Conservation (phyloP, 768 basidiomycete species). For the Agaricus subrufescens region DNA sequence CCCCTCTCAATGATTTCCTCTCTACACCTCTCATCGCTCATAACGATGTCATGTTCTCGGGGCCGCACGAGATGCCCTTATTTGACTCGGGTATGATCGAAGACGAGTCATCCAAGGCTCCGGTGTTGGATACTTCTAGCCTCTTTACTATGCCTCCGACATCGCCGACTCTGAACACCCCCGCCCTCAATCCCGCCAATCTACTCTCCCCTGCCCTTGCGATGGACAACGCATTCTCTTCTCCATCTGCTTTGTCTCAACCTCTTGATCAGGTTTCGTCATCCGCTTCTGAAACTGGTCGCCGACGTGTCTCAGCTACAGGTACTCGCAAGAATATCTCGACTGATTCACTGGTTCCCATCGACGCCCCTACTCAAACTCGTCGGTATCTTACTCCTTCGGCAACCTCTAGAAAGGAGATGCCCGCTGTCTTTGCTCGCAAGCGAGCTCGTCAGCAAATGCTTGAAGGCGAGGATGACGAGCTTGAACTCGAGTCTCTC, state of each 20-base stretch:
- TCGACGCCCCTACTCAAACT: slow-evolving; percentile 72
- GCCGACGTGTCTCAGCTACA: slow-evolving; percentile 38
- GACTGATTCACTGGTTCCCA: slow-evolving; percentile 55
- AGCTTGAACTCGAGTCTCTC: slow-evolving; percentile 26
- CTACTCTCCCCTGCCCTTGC: slow-evolving; percentile 26
- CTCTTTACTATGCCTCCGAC: slow-evolving; percentile 48
- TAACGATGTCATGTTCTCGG: slow-evolving; percentile 20
- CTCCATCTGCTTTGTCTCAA: slow-evolving; percentile 6
- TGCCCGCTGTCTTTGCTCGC: slow-evolving; percentile 62
- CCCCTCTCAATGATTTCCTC: slow-evolving; percentile 32
- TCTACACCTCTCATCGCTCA: slow-evolving; percentile 29
- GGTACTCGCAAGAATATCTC: slow-evolving; percentile 72
- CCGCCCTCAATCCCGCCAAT: slow-evolving; percentile 37
- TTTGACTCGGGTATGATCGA: slow-evolving; percentile 13
- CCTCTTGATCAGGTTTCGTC: slow-evolving; percentile 5
- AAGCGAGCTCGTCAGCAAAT: slow-evolving; percentile 52
- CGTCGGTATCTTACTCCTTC: slow-evolving; percentile 66
- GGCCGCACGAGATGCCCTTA: slow-evolving; percentile 22
- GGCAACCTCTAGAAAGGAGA: slow-evolving; percentile 65
- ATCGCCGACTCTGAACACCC: slow-evolving; percentile 25
- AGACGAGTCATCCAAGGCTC: slow-evolving; percentile 12
- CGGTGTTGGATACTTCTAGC: slow-evolving; percentile 12
- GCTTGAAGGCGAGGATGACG: slow-evolving; percentile 46
- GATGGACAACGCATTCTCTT: slow-evolving; percentile 6
- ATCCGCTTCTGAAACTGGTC: slow-evolving; percentile 13